Evolutionary conservation across 306 rosid genomes (phyloP).

Genomic region (Cucurbita ficifolia): DNA sequence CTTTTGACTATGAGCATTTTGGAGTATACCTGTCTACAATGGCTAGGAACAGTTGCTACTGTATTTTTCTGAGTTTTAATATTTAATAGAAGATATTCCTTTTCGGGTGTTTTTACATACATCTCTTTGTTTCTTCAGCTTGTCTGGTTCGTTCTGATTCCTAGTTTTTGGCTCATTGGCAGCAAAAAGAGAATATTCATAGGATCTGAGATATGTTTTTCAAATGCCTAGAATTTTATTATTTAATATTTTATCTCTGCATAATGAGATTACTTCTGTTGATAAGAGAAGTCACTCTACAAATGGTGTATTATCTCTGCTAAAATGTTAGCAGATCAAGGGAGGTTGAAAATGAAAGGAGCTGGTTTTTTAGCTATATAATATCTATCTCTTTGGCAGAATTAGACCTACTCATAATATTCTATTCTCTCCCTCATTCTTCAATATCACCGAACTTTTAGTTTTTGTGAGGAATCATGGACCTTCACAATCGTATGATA

Average conservation of each 20-base stretch:
- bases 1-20: neutral
- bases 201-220: neutral
- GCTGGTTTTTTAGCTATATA: neutral
- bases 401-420: neutral
- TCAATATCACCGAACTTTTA: neutral
- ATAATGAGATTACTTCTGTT: neutral
- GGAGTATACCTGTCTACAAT: slow-evolving; percentile 1
- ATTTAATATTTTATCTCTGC: neutral
- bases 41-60: neutral
- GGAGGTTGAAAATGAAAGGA: neutral
- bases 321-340: neutral
- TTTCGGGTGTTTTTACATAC: neutral
- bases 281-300: neutral
- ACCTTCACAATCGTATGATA: no score
- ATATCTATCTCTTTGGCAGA: neutral
- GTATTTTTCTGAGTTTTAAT: neutral
- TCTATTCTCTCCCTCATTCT: neutral
- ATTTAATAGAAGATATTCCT: neutral
- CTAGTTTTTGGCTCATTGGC: neutral
- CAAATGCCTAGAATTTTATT: neutral
- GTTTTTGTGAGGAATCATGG: neutral
- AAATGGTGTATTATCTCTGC: no score
- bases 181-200: neutral
- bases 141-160: neutral
- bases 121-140: neutral